Evolutionary conservation across 2,329 filamentous ascomycete genomes (phyloP), one percentile per base, ranked within the genome.

Genomic region (Colletotrichum tofieldiae): DNA sequence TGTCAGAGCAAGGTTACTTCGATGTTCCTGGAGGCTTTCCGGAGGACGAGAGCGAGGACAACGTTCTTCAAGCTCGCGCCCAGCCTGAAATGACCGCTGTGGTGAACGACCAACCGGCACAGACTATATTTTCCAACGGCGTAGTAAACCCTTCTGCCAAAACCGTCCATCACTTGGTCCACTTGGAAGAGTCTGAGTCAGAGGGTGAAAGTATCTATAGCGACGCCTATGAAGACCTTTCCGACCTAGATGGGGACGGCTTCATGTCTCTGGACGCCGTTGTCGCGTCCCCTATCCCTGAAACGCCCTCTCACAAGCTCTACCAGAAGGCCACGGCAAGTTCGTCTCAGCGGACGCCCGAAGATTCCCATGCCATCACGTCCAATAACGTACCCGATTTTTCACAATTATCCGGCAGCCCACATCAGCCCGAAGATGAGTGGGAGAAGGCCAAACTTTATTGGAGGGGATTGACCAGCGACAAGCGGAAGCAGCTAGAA

Each of bases 201-300:
- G 89, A 91, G 67, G 82, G 83, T 18, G 84, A 83, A 61, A 92
- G 88, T 73, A 87, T 93, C 32, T 95, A 94, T 78, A 94, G 92
- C 75, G 93, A 95, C 80, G 93, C 93, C 1, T 92, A 92, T 65
- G 93, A 95, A 80, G 92, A 94, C 72, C 83, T 93, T 0, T 89
- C 89, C 0, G 91, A 94, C 18, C 77, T 86, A 5, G 91, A 93
- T 49, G 88, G 87, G 2, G 88, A 89, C 58, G 93, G 92, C 0
- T 95, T 94, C 77, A 86, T 90, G 77, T 95, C 93, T 5, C 85
- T 95, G 9, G 88, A 95, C 79, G 93, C 93, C 14, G 89, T 95
- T 11, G 87, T 43, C 75, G 77, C 56, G 55, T 76, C 56, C 54
- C 76, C 56, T 61, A 78, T 76, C 37, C 71, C 73, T 11, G 74